A percentile compares a stretch with the other conserved stretches of the same genome.
phyloP scores from a whole-genome alignment of 768 basidiomycete genomes.

The Chlorophyllum brunneum region DNA sequence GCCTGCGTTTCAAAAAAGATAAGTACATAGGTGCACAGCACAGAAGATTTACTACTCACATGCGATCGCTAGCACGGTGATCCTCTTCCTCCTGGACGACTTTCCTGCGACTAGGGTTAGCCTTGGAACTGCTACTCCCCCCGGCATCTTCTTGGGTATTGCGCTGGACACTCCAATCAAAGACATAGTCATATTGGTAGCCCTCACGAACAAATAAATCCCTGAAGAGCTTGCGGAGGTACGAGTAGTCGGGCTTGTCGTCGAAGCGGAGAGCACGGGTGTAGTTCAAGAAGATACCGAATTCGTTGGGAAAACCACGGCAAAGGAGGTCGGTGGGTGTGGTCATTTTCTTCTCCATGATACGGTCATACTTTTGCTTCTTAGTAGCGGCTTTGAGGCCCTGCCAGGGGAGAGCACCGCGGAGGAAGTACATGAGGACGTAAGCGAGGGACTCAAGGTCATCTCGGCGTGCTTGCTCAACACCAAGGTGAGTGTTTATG shows the following conservation, averaged over 20 bases:
- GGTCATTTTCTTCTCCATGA: conserved; percentile 99
- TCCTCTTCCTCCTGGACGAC: conserved; percentile 85
- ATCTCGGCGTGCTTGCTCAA: conserved; percentile 96
- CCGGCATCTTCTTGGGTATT: conserved; percentile 63
- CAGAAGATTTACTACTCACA: conserved; percentile 48
- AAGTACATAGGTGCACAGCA: conserved; percentile 17
- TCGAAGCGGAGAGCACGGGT: conserved; percentile 98
- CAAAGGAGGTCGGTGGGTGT: conserved; percentile 95
- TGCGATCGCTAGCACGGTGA: conserved; percentile 75
- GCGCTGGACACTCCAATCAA: conserved; percentile 95
- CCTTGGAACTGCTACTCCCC: conserved; percentile 58
- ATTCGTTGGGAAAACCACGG: conserved; percentile 99
- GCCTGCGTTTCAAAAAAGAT: conserved; percentile 39
- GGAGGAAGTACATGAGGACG: conserved; percentile 99
- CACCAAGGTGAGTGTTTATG: conserved; percentile 98
- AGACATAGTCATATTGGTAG: conserved; percentile 99
- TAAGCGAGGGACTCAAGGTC: conserved; percentile 98
- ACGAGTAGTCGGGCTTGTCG: conserved; percentile 99
- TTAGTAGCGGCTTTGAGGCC: conserved; percentile 99
- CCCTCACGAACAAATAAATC: conserved; percentile 97
- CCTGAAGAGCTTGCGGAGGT: conserved; percentile 98
- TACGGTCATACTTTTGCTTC: conserved; percentile 99
- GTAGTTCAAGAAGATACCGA: conserved; percentile 99
- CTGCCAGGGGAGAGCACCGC: conserved; percentile 97
- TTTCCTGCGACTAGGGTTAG: conserved; percentile 64